These are phyloP conservation scores for Sphagnurus paluster DNA, from an alignment of 1,284 basidiomycete species.

Conservation along the genomic window DNA sequence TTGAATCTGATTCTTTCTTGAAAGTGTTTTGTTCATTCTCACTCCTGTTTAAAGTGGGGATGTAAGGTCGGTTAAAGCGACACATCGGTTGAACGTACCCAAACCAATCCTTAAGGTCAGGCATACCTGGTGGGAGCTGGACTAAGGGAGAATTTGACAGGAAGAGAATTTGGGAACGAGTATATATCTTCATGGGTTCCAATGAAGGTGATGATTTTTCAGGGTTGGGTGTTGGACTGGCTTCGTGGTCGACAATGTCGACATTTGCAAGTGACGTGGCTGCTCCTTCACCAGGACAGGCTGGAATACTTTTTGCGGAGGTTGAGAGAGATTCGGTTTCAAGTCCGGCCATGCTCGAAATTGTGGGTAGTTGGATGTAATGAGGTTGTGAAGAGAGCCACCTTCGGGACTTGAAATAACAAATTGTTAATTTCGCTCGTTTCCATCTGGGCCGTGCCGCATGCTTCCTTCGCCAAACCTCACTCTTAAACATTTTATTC, in stretches of 20 bases:
- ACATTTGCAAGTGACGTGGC: slow-evolving; percentile 36
- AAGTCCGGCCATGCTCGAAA: slow-evolving; percentile 17
- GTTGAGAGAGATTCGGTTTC: slow-evolving; percentile 6
- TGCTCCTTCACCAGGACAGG: slow-evolving; percentile 17
- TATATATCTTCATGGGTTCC: slow-evolving; percentile 61
- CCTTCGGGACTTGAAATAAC: slow-evolving; percentile 42
- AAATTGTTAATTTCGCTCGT: slow-evolving; percentile 14
- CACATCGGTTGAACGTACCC: slow-evolving; percentile 53
- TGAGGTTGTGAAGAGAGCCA: slow-evolving; percentile 9
- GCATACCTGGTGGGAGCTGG: slow-evolving; percentile 71
- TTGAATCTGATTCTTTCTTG: slow-evolving; percentile 68
- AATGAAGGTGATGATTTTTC: slow-evolving; percentile 27
- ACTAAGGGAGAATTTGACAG: slow-evolving; percentile 80
- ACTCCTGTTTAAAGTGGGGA: slow-evolving; percentile 36
- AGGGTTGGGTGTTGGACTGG: slow-evolving; percentile 25
- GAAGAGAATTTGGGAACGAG: slow-evolving; percentile 63
- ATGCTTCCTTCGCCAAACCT: slow-evolving; percentile 28
- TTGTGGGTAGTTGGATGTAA: slow-evolving; percentile 6
- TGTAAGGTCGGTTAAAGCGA: slow-evolving; percentile 23
- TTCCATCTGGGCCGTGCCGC: slow-evolving; percentile 9
- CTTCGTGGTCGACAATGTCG: slow-evolving; percentile 35
- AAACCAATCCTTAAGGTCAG: slow-evolving; percentile 82
- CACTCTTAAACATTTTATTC: slow-evolving; percentile 74
- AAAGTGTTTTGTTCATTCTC: slow-evolving; percentile 59
- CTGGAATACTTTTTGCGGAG: slow-evolving; percentile 3